phyloP scores from a whole-genome alignment of 768 basidiomycete species.

The Mrakia frigida region DNA sequence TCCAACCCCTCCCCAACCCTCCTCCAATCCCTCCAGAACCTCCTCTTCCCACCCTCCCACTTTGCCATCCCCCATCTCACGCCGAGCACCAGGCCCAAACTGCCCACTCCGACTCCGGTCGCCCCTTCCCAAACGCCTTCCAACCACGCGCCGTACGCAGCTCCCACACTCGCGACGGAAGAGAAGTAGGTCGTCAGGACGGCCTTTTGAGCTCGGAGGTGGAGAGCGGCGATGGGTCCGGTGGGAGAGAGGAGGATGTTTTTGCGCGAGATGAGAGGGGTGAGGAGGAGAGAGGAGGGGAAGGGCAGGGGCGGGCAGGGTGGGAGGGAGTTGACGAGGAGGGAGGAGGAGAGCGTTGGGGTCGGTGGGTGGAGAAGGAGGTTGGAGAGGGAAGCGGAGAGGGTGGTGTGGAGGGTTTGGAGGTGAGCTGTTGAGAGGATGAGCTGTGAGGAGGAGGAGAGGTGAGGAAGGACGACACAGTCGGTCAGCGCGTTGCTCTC shows the following conservation, averaged over 20 bases:
- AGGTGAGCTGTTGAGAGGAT: conserved; percentile 11
- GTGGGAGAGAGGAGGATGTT: conserved; percentile 60
- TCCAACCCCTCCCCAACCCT: conserved; percentile 60
- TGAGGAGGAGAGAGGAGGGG: conserved; percentile 42
- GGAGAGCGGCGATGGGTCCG: conserved; percentile 57
- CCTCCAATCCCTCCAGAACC: conserved; percentile 64
- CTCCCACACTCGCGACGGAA: conserved; percentile 50
- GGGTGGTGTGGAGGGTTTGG: background rate
- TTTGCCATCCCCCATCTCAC: conserved; percentile 60
- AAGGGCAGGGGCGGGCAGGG: conserved; percentile 41
- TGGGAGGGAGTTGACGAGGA: conserved; percentile 23
- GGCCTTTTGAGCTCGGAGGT: conserved; percentile 59
- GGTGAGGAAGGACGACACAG: too few relatives aligned
- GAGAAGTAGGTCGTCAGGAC: conserved; percentile 54
- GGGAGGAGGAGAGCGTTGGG: background rate
- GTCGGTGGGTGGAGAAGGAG: conserved; percentile 7
- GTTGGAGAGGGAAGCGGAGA: background rate
- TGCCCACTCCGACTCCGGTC: conserved; percentile 59
- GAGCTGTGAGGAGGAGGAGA: conserved; percentile 6
- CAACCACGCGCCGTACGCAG: conserved; percentile 60
- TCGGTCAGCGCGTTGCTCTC: too few relatives aligned
- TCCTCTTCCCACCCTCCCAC: conserved; percentile 64
- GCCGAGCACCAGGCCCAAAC: conserved; percentile 51
- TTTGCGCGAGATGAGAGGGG: conserved; percentile 35
- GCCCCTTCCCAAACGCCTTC: conserved; percentile 53